Evolutionary conservation across 805 yeast genomes (phyloP), one percentile per base, ranked within the genome.

Genomic region (Saccharomycodes ludwigii): DNA sequence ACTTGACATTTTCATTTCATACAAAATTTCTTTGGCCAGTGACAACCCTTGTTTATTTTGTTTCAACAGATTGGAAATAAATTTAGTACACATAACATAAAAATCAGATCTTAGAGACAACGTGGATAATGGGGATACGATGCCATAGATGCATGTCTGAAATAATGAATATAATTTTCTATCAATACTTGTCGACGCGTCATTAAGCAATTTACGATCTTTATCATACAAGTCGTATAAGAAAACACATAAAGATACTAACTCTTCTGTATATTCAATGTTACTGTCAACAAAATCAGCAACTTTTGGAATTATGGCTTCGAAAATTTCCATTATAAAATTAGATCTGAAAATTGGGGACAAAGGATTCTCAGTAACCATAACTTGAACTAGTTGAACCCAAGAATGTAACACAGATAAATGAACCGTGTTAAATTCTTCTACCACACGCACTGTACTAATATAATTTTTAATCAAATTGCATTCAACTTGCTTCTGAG

Each of bases 321-420:
- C 93, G 39, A 85, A 73, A 3, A 82, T 71, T 42, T 80, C 93
- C 13, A 83, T 55, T 33, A 84, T 73, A 45, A 88, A 78, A 23
- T 71, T 66, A 0, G 73, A 61, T 29, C 76, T 61, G n/a, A 56
- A 52, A 6, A 55, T 44, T 1, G 63, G 46, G 5, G 60, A 52
- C 34, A 73, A 53, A n/a, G 58, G 59, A 7, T 73, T 74, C 50
- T 76, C 85, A 4, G 73, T 63, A 4, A 82, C 73, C 27, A 83
- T 55, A 3, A 84, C 72, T 39, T 84, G 83, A 16, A 83, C 74
- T 30, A 86, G 53, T 41, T 76, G 77, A 15, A 76, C 75, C 97
- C 97, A 88, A 0, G 93, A 70, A 46, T 76, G 83, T 18, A 88
- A 56, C 35, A 77, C 71, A 10, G 66, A 56, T 29, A 78, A 56